Evolutionary conservation across 2,329 filamentous ascomycete genomes (phyloP), one percentile per base, ranked within the genome.

Genomic region (Cylindrodendrum hubeiense): DNA sequence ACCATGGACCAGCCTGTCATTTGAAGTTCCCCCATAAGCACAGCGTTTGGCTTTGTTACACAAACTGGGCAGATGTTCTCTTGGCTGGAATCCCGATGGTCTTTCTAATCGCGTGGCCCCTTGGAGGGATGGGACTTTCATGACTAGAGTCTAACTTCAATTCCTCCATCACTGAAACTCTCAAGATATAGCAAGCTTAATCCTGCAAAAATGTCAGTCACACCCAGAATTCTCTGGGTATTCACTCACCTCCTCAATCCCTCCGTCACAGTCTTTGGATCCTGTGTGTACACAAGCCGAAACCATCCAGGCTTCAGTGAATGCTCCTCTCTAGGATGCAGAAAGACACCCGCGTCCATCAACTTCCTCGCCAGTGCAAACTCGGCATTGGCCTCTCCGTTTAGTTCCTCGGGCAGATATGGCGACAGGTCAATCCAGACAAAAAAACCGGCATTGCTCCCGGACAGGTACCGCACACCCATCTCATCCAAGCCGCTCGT

Each of bases 391-490:
- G 70, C 69, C 37, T 76, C 76, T 22, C 75, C 73, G 13, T 71
- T 64, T 4, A 67, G 60, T 2, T 77, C 65, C 2, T 60, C 67
- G 2, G 79, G 75, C 37, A 87, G 71, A 61, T 79, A 84, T 0
- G 79, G 79, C 1, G 81, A 82, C 17, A 90, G 70, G 70, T 89
- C 81, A 3, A 87, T 74, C 80, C 83, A 89, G 2, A 89, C 66
- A 70, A 89, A 90, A 69, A 89, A 88, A 0, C 85, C 87, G 0
- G 87, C 87, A 65, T 88, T 89, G n/a, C 79, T 80, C 77, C 76
- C 76, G 1, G 63, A 54, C n/a, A 81, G 53, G 63, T 85, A 87
- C 4, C 76, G 69, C 4, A 89, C 81, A 2, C 80, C 79, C 8
- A 83, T 76, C 2, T 77, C 73, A 9, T 74, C 68, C 17, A 88